These are phyloP conservation scores for Flaveria robusta DNA, from an alignment of 129 eudicot species.

Conservation along the genomic window DNA sequence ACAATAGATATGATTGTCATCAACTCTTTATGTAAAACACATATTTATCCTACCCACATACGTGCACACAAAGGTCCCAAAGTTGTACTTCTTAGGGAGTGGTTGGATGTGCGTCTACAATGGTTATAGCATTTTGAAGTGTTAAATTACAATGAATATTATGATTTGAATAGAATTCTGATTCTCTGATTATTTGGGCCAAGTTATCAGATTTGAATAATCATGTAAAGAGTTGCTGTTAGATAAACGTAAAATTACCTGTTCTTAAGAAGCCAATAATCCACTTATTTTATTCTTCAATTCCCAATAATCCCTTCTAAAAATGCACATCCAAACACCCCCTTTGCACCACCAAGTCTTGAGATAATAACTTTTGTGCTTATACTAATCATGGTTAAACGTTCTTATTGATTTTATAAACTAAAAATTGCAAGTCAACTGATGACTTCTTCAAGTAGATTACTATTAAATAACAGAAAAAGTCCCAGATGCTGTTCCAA, in stretches of 20 bases:
- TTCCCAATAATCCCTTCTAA: slow-evolving; percentile 5
- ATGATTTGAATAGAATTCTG: not conserved
- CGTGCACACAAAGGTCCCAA: not conserved
- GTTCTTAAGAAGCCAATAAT: not conserved
- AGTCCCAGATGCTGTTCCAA: slow-evolving; percentile 26
- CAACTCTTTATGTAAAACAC: not conserved
- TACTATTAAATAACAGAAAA: slow-evolving; percentile 13
- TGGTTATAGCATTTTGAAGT: slow-evolving; percentile 1
- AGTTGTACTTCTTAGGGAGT: not conserved
- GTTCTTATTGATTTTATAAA: not conserved
- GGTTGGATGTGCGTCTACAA: not conserved
- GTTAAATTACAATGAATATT: not conserved
- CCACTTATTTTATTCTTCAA: not conserved
- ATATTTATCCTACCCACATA: not conserved
- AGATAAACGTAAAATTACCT: not conserved
- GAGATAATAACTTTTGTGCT: not conserved
- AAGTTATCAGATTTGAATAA: not conserved
- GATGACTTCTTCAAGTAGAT: not conserved
- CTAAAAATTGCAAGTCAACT: not conserved
- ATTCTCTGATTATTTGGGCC: not conserved
- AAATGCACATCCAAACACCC: not conserved
- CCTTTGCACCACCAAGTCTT: too few relatives aligned
- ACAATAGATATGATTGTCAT: not conserved
- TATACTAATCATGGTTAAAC: not conserved
- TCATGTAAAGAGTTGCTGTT: not conserved